phyloP scores from a whole-genome alignment of 176 grass and related monocot species.

The Eragrostis curvula region DNA sequence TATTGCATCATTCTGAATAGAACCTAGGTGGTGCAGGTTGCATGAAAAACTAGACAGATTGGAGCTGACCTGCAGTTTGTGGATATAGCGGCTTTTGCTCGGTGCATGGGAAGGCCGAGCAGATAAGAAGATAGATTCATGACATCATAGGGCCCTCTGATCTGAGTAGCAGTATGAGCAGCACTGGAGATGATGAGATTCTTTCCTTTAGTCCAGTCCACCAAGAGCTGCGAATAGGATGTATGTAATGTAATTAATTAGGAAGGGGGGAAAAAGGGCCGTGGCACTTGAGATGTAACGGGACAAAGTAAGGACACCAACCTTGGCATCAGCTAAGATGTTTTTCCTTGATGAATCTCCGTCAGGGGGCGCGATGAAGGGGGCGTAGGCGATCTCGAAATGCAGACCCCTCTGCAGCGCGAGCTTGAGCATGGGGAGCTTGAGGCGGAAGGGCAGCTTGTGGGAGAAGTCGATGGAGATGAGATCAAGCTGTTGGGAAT shows the following conservation, averaged over 20 bases:
- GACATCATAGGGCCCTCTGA: constrained; percentile 86
- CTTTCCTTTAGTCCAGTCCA: constrained; percentile 82
- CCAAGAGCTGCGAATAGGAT: constrained; percentile 47
- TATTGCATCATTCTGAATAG: constrained; percentile 15
- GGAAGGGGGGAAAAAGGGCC: too few relatives aligned
- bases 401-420: constrained; percentile 77
- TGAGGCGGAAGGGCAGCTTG: constrained; percentile 76
- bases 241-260: too few relatives aligned
- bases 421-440: constrained; percentile 64
- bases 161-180: constrained; percentile 61
- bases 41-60: not conserved
- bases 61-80: constrained; percentile 61
- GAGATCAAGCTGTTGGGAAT: constrained; percentile 57
- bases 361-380: constrained; percentile 50
- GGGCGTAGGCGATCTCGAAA: constrained; percentile 80
- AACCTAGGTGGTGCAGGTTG: constrained; percentile 8
- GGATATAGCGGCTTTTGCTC: constrained; percentile 74
- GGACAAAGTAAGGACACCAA: not conserved
- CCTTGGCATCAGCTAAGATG: constrained; percentile 69
- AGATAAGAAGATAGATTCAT: constrained; percentile 67
- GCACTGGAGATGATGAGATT: constrained; percentile 87
- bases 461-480: constrained; percentile 80
- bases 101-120: constrained; percentile 76
- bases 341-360: constrained; percentile 51
- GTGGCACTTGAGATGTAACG: not conserved